Evolutionary conservation across 2,329 filamentous ascomycete species (phyloP), one percentile per base, ranked within the genome.

Genomic region (Cercospora brassicicola): DNA sequence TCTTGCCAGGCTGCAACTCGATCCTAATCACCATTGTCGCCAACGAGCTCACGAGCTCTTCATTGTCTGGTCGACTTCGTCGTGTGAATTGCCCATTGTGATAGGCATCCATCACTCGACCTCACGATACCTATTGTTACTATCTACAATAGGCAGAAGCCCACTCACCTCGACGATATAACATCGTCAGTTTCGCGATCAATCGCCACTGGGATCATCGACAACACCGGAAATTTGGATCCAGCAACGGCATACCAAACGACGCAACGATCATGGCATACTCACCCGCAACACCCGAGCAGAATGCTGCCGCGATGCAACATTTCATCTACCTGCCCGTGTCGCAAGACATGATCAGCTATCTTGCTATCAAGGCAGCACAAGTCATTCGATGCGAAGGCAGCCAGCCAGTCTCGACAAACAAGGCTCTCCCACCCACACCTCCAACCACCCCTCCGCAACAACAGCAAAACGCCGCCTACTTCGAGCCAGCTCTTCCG

Each of bases 301-400:
- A 86, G 80, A 93, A 93, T 84, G 87, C 89, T 79, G 86, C 86
- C 64, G 92, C 92, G 60, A 85, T 95, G 72, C 91, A 94, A 76
- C 87, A 91, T 76, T 94, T 95, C 79, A 87, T 95, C 82, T 92
- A 90, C 81, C 86, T 87, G 74, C 89, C 90, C 9, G 92, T 95
- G 71, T 89, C 86, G 77, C 85, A 85, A 74, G 86, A 90, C 65
- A 95, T 95, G 92, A 90, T 95, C 75, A 80, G 83, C 68, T 92
- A 92, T 81, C 87, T 95, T 68, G 90, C 92, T 71, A 82, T 85
- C 67, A 92, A 91, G 76, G 91, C 92, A 67, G 84, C 85, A 77
- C 87, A 90, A 77, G 92, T 95, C 78, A 95, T 95, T 78, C 86
- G 90, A 76, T 94, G 92, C 84, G 91, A 95, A 78, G 76, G 73